A percentile compares a stretch with the other conserved stretches of the same genome.
Evolutionary conservation across 2,329 filamentous ascomycete species (phyloP).

Genomic region (Fusarium mangiferae): DNA sequence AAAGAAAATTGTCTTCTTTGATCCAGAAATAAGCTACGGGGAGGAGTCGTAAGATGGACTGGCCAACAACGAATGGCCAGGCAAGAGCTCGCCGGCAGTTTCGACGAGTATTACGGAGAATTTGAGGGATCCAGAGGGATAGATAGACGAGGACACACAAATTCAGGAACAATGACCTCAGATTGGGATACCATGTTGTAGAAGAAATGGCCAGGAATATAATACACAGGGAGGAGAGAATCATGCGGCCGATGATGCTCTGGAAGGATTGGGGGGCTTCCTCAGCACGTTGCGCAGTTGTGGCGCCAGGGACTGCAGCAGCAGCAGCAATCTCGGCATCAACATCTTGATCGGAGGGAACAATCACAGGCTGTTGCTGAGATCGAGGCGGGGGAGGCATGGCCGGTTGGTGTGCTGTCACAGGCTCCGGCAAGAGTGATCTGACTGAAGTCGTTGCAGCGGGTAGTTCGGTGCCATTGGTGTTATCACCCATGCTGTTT

Average conservation of each 20-base stretch:
- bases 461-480: slow-evolving; percentile 32
- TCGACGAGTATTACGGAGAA: slow-evolving; percentile 86
- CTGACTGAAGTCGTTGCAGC: slow-evolving; percentile 42
- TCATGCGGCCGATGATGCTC: slow-evolving; percentile 65
- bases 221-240: slow-evolving; percentile 65
- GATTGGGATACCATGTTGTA: slow-evolving; percentile 66
- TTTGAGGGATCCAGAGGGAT: slow-evolving; percentile 93
- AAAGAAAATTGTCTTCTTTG: slow-evolving; percentile 81
- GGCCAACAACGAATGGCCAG: slow-evolving; percentile 90
- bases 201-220: slow-evolving; percentile 70
- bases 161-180: slow-evolving; percentile 69
- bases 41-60: slow-evolving; percentile 79
- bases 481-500: slow-evolving; percentile 21
- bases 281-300: slow-evolving; percentile 40
- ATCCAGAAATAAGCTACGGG: slow-evolving; percentile 90
- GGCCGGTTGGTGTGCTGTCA: slow-evolving; percentile 48
- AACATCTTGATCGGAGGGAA: slow-evolving; percentile 72
- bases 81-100: slow-evolving; percentile 92
- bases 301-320: slow-evolving; percentile 48
- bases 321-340: slow-evolving; percentile 66
- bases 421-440: slow-evolving; percentile 54
- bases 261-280: slow-evolving; percentile 59
- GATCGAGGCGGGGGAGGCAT: slow-evolving; percentile 28
- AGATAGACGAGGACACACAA: slow-evolving; percentile 78
- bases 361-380: slow-evolving; percentile 60